phyloP scores from a whole-genome alignment of 1,139 yeast species.

The Kurtzmaniella quercitrusa region DNA sequence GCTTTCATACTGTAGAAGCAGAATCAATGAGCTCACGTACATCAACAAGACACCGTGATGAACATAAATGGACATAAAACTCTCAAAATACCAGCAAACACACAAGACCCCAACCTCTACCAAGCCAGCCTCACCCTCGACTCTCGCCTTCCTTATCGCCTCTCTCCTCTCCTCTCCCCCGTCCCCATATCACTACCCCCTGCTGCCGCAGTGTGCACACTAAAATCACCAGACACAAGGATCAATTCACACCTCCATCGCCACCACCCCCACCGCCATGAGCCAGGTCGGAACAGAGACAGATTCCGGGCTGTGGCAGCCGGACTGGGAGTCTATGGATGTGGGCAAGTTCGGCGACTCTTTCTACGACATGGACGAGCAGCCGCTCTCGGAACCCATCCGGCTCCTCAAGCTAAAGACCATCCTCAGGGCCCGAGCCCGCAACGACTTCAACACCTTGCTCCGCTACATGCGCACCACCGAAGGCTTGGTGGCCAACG shows the following conservation, averaged over 20 bases:
- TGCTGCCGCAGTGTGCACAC: neutral
- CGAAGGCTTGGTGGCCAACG: conserved; percentile 44
- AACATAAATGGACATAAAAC: no score
- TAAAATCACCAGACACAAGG: neutral
- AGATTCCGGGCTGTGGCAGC: conserved; percentile 16
- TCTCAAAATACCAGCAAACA: no score
- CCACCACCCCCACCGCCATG: neutral
- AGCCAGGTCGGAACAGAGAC: neutral
- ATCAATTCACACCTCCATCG: neutral
- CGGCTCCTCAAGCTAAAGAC: conserved; percentile 36
- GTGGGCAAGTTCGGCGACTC: conserved; percentile 45
- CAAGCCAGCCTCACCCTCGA: no score
- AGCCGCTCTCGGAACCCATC: conserved; percentile 39
- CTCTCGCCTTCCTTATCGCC: no score
- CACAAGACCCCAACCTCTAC: no score
- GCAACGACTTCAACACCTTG: conserved; percentile 24
- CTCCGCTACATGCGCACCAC: conserved; percentile 37
- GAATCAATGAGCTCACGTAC: no score
- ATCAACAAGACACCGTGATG: no score
- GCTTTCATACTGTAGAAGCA: no score
- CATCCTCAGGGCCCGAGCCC: conserved; percentile 32
- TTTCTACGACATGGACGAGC: conserved; percentile 37
- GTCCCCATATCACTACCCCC: neutral
- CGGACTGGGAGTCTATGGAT: conserved; percentile 51
- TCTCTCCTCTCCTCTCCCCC: neutral